Evolutionary conservation across 352 stramenopile genomes (phyloP), one percentile per base, ranked within the genome.

Genomic region (Thalassiosira livingstoniorum): DNA sequence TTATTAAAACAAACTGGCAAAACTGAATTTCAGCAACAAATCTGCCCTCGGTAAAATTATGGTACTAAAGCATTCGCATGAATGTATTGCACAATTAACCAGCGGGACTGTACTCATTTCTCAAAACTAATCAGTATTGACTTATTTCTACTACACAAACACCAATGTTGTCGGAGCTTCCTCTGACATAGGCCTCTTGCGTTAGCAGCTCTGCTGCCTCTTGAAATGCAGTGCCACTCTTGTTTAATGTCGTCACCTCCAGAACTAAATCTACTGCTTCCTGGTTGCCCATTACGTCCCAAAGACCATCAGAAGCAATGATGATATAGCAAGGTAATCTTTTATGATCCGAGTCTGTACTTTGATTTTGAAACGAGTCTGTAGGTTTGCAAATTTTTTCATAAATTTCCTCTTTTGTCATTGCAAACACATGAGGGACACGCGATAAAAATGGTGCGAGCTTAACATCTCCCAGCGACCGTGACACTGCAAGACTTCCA

Each of bases 281-380:
- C 85, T 98, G 93, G 83, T 98, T 98, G 75, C 82, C 95, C 53
- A 99, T 90, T 55, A 98, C 97, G 89, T 99, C 97, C 97, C 97
- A 99, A n/a, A 99, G 86, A 13, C 97, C 97, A 90, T 99, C 97
- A 11, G 95, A 98, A 88, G 90, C 95, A 25, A 99, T 92, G 78
- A 99, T 97, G 53, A 98, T 84, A 82, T 99, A 99, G 84, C 97
- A 95, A 34, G 86, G 85, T 51, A 51, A 51, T 10, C 18, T 51
- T 18, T 18, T 51, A 51, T 51, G 10, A 51, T 18, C 42, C 18
- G 18, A 18, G 18, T 51, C 11, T 58, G 5, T 51, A 58, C 67
- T 54, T 27, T 74, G 51, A 25, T 79, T 29, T 31, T 37, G 25
- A 31, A n/a, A n/a, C n/a, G n/a, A n/a, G n/a, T 62, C 2, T 51